These are phyloP conservation scores for Rusavskia elegans DNA, from an alignment of 495 filamentous ascomycete species.

Conservation along the genomic window DNA sequence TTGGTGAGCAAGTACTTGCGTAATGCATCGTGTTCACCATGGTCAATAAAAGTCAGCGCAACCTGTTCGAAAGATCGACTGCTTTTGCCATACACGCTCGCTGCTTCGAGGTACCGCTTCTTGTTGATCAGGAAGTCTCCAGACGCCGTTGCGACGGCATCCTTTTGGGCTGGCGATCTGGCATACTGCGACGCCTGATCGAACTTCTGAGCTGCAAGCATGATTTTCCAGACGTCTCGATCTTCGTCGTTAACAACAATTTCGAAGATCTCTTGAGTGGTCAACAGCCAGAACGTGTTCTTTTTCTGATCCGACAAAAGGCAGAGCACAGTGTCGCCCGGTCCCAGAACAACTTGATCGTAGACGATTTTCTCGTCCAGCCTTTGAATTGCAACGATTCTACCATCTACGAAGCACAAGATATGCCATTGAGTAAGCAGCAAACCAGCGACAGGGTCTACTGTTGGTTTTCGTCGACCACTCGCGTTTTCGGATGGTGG, in stretches of 20 bases:
- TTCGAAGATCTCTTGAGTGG: slow-evolving; percentile 76
- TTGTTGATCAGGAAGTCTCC: slow-evolving; percentile 74
- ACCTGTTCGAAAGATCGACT: slow-evolving; percentile 96
- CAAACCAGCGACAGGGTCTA: slow-evolving; percentile 62
- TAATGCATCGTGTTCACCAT: slow-evolving; percentile 76
- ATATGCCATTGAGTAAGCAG: slow-evolving; percentile 87
- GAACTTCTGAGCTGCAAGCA: slow-evolving; percentile 71
- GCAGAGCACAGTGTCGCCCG: slow-evolving; percentile 59
- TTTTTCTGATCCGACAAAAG: slow-evolving; percentile 78
- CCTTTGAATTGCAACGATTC: slow-evolving; percentile 69
- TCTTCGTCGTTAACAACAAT: slow-evolving; percentile 82
- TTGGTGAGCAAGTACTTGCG: slow-evolving; percentile 82
- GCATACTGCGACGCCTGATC: slow-evolving; percentile 77
- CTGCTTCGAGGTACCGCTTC: slow-evolving; percentile 70
- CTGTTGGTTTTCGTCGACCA: slow-evolving; percentile 44
- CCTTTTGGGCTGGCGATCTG: slow-evolving; percentile 53
- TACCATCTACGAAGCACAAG: slow-evolving; percentile 64
- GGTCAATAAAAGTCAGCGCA: slow-evolving; percentile 76
- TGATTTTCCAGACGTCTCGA: slow-evolving; percentile 84
- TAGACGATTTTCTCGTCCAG: slow-evolving; percentile 72
- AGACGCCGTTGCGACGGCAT: slow-evolving; percentile 75
- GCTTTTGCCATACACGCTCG: slow-evolving; percentile 80
- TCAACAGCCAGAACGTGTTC: slow-evolving; percentile 95
- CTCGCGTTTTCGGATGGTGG: slow-evolving; percentile 46
- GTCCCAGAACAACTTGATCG: slow-evolving; percentile 72